Evolutionary conservation across 2,329 filamentous ascomycete genomes (phyloP).

Genomic region (Malbranchea zuffiana): DNA sequence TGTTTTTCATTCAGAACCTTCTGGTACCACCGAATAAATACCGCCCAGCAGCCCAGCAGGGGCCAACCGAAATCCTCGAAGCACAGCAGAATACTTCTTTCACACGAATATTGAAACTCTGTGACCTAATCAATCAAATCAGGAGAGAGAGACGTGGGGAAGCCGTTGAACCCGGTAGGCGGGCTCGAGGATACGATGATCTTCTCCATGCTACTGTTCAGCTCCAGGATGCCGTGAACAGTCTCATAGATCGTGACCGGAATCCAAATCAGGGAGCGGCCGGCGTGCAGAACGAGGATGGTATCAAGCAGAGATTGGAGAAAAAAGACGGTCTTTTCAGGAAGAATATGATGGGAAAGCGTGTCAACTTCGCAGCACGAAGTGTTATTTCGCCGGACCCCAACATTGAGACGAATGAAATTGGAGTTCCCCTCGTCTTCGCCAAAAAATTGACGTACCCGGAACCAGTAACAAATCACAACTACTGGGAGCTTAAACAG

Average conservation of each 20-base stretch:
- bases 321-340: conserved; percentile 98
- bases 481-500: conserved; percentile 90
- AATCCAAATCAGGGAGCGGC: conserved; percentile 72
- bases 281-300: conserved; percentile 70
- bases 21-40: conserved; percentile 88
- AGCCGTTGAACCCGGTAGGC: conserved; percentile 32
- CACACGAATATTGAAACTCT: conserved; percentile 68
- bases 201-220: conserved; percentile 72
- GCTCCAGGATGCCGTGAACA: conserved; percentile 82
- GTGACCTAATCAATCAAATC: conserved; percentile 62
- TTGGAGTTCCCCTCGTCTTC: conserved; percentile 96
- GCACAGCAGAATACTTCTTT: conserved; percentile 81
- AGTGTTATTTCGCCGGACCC: conserved; percentile 97
- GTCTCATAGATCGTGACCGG: conserved; percentile 80
- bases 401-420: conserved; percentile 98
- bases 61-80: conserved; percentile 71
- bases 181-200: conserved; percentile 57
- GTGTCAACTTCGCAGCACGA: conserved; percentile 94
- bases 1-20: conserved; percentile 85
- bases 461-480: conserved; percentile 93
- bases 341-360: conserved; percentile 99
- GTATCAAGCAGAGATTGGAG: conserved; percentile 94
- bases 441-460: conserved; percentile 93
- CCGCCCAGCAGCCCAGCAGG: conserved; percentile 73
- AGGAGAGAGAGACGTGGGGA: conserved; percentile 54